Base-by-base conservation (phyloP, 78 protist species). In the Protostelium mycophagum region DNA sequence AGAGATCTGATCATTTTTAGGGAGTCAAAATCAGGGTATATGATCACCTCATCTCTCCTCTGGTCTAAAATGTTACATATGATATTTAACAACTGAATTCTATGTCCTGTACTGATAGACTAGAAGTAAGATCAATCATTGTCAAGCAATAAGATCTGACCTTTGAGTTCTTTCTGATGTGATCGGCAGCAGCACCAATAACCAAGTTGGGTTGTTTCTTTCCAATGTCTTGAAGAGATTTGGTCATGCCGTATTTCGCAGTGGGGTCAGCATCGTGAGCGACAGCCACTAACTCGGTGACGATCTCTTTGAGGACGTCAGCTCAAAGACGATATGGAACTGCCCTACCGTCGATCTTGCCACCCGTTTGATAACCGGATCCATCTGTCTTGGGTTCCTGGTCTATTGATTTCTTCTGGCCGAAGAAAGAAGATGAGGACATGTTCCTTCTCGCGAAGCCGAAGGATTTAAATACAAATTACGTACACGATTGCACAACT, bases 171-270 rank as follows among this genome's bases (percentile, higher is more conserved):
- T 85, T 85, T 73, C 85, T 36, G 51, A 89, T 31, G 31, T 34
- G 85, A 28, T 0, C 83, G 29, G 1, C 88, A 35, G 84, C 5
- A 36, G 92, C 23, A 0, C 84, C 51, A 28, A 90, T 39, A n/a
- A 90, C 88, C 39, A 90, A 83, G 34, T 38, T 9, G 37, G 92
- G 92, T 85, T 90, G 92, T 73, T 90, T 0, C 37, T 0, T 9
- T 35, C 92, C 92, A 1, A 90, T 0, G 35, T 90, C 92, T 51
- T 51, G 73, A 5, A 51, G 16, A 25, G 73, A 51, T 51, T 51
- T 51, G 5, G 73, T 51, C 73, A 51, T 51, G 73, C 73, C 73
- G 16, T 51, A 51, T 25, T 16, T 5, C 5, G 73, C 73, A 5
- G 31, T 16, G 73, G 73, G 16, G 73, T 51, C 73, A 51, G 31